Percentiles rank a stretch among this genome's conserved stretches.
phyloP scores from a whole-genome alignment of 257 asterid genomes.

The Plantago ovata region DNA sequence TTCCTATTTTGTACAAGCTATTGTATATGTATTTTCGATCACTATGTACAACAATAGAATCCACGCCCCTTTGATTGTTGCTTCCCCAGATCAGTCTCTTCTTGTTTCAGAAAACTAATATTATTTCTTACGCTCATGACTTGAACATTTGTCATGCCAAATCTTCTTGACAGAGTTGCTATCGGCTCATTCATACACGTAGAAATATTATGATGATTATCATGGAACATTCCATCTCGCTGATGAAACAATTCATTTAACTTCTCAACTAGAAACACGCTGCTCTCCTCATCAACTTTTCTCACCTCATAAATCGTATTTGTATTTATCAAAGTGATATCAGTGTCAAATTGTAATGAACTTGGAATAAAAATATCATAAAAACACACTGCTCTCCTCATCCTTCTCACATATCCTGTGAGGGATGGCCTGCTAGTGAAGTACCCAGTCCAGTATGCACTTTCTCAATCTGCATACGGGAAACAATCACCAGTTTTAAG shows the following conservation, averaged over 20 bases:
- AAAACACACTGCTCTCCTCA: too few relatives aligned
- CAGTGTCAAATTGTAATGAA: slow-evolving; percentile 32
- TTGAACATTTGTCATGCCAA: slow-evolving; percentile 43
- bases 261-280: slow-evolving; percentile 44
- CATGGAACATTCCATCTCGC: slow-evolving; percentile 55
- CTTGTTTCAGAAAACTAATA: slow-evolving; percentile 45
- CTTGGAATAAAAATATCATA: slow-evolving; percentile 41
- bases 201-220: slow-evolving; percentile 46
- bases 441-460: slow-evolving; percentile 89
- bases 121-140: slow-evolving; percentile 31
- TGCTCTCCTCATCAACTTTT: slow-evolving; percentile 49
- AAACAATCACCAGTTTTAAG: slow-evolving; percentile 79
- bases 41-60: too few relatives aligned
- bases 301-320: slow-evolving; percentile 44
- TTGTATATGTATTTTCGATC: too few relatives aligned
- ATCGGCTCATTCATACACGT: slow-evolving; percentile 48
- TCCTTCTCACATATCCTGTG: slow-evolving; percentile 65
- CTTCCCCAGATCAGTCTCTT: slow-evolving; percentile 41
- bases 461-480: slow-evolving; percentile 77
- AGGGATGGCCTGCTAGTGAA: slow-evolving; percentile 77
- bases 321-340: slow-evolving; percentile 29
- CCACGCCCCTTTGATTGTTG: slow-evolving; percentile 50
- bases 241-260: slow-evolving; percentile 54
- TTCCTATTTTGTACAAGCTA: too few relatives aligned
- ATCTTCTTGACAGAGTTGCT: slow-evolving; percentile 38